phyloP scores from a whole-genome alignment of 306 rosid species.

The peach (Prunus persica) region Prunus_persica_NCBIv2 NC_034011.1:1323001-1323500 shows the following conservation, averaged over 20 bases:
- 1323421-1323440: slow-evolving; percentile 86
- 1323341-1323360: background rate
- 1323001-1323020: slow-evolving; percentile 94
- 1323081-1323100: slow-evolving; percentile 92
- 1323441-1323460: slow-evolving; percentile 95
- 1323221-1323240: slow-evolving; percentile 9
- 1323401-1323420: slow-evolving; percentile 91
- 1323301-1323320: background rate
- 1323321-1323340: background rate
- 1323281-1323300: no score
- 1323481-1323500: slow-evolving; percentile 93
- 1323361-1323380: background rate
- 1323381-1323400: background rate
- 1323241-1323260: background rate
- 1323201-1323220: slow-evolving; percentile 98
- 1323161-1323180: slow-evolving; percentile 98
- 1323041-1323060: slow-evolving; percentile 98
- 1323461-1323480: slow-evolving; percentile 92
- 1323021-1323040: slow-evolving; percentile 97
- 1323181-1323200: slow-evolving; percentile 96
- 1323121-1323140: slow-evolving; percentile 74
- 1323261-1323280: background rate
- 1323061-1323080: slow-evolving; percentile 95
- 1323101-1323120: slow-evolving; percentile 72
- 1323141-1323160: slow-evolving; percentile 85